phyloP scores from a whole-genome alignment of 108 stramenopile genomes.

The Cyclostephanos tholiformis region DNA sequence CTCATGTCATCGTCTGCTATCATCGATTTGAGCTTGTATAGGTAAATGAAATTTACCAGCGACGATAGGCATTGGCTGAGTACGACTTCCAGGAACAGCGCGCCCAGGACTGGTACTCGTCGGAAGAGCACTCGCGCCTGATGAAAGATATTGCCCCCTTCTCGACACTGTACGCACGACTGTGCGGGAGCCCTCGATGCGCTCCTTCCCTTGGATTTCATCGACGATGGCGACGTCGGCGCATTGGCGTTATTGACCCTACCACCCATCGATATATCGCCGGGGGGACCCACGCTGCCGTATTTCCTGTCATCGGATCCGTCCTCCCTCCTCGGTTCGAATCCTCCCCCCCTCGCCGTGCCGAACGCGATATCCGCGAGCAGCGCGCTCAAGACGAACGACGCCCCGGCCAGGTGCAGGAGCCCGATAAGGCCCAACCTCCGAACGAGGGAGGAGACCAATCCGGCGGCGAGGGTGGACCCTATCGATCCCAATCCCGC shows the following conservation, averaged over 20 bases:
- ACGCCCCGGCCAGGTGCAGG: conserved; percentile 53
- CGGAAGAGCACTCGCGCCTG: conserved; percentile 47
- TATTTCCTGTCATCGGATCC: conserved; percentile 24
- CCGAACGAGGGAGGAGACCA: conserved; percentile 48
- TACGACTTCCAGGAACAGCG: conserved; percentile 59
- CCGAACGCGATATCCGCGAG: conserved; percentile 53
- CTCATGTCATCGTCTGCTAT: conserved; percentile 54
- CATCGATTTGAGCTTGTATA: conserved; percentile 53
- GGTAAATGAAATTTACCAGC: conserved; percentile 55
- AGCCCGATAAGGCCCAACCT: conserved; percentile 59
- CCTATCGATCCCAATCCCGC: conserved; percentile 73
- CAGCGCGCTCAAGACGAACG: conserved; percentile 47
- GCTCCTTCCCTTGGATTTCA: conserved; percentile 5
- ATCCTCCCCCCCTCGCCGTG: conserved; percentile 49
- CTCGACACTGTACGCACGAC: conserved; percentile 18
- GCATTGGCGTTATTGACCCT: background rate
- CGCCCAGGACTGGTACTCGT: conserved; percentile 59
- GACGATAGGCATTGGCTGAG: conserved; percentile 59
- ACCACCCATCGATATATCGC: background rate
- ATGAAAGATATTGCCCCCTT: conserved; percentile 39
- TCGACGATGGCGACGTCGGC: background rate
- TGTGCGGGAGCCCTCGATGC: background rate
- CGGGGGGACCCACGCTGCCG: background rate
- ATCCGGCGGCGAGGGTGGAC: conserved; percentile 64
- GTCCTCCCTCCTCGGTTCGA: conserved; percentile 56